Evolutionary conservation across 2,329 filamentous ascomycete species (phyloP), one percentile per base, ranked within the genome.

Genomic region (Trichoderma atrobrunneum): DNA sequence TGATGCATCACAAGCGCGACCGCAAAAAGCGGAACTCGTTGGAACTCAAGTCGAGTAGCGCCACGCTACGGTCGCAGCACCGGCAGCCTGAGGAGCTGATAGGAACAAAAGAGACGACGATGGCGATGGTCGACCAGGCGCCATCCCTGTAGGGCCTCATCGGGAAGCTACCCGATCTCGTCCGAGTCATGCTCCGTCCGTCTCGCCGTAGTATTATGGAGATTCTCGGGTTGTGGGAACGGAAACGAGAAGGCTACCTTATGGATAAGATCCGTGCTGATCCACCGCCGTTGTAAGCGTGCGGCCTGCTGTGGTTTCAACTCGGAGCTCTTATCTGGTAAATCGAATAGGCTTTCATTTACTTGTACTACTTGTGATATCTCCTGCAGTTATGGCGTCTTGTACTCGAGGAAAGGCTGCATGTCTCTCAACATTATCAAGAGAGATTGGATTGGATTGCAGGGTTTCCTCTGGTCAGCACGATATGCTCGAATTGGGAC

Each of bases 1-100:
- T 62, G 39, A 36, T 70, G 66, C 66, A 70, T 54, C 56, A 70
- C 57, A 70, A 70, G 66, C 66, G 66, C 57, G 56, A 62, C 56
- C 66, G 66, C 56, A 59, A 70, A 69, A 70, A 70, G 66, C 66
- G 66, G 57, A 61, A 70, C 28, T 34, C 39, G 5, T 51, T 51
- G 34, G 28, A 36, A 21, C 39, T 36, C 43, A 60, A 30, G 54
- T 48, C 18, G 32, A 61, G 30, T 70, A 70, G 66, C 57, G 66
- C 66, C 28, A 59, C 66, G 56, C 66, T 70, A 62, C 57, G 30
- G 39, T 30, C 16, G 66, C 18, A 32, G 18, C 36, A 14, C 26
- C 56, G 24, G 66, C 56, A 48, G 66, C 66, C 66, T 60, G 66
- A 51, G 26, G 26, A 57, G 28, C n/a, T 21, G n/a, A 60, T n/a